Conservation (phyloP, 2,329 filamentous ascomycete species). For the Pseudopithomyces maydicus region DNA sequence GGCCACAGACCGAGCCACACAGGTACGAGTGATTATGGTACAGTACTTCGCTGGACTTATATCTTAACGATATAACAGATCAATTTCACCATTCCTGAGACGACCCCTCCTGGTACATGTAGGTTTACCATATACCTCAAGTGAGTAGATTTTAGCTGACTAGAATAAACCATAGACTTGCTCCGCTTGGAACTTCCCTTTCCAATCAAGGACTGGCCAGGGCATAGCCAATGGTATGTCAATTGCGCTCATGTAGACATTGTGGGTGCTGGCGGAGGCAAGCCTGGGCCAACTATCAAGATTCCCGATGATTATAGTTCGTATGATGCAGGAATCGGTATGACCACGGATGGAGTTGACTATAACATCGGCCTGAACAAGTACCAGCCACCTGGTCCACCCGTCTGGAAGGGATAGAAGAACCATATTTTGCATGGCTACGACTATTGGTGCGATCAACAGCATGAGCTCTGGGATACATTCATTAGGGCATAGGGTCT, state of each 20-base stretch:
- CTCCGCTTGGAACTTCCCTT: constrained; percentile 12
- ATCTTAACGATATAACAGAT: background rate
- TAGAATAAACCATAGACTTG: background rate
- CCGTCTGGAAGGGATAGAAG: constrained; percentile 7
- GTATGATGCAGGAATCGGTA: constrained; percentile 8
- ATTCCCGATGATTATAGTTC: constrained; percentile 11
- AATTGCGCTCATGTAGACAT: constrained; percentile 16
- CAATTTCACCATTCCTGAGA: constrained; percentile 8
- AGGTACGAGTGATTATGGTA: background rate
- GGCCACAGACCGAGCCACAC: constrained; percentile 3
- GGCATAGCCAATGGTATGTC: constrained; percentile 16
- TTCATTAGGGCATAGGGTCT: no score
- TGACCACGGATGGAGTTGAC: constrained; percentile 6
- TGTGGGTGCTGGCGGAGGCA: constrained; percentile 11
- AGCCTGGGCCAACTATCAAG: constrained; percentile 4
- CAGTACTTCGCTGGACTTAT: background rate
- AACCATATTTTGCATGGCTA: no score
- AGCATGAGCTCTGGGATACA: no score
- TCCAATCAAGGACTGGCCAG: constrained; percentile 9
- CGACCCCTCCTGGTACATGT: constrained; percentile 9
- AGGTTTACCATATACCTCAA: background rate
- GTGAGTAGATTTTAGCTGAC: background rate
- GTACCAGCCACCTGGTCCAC: constrained; percentile 12
- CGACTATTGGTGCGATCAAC: no score
- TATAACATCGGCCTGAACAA: constrained; percentile 1